phyloP scores from a whole-genome alignment of 768 basidiomycete species.

The Hortiboletus flavorubellus region DNA sequence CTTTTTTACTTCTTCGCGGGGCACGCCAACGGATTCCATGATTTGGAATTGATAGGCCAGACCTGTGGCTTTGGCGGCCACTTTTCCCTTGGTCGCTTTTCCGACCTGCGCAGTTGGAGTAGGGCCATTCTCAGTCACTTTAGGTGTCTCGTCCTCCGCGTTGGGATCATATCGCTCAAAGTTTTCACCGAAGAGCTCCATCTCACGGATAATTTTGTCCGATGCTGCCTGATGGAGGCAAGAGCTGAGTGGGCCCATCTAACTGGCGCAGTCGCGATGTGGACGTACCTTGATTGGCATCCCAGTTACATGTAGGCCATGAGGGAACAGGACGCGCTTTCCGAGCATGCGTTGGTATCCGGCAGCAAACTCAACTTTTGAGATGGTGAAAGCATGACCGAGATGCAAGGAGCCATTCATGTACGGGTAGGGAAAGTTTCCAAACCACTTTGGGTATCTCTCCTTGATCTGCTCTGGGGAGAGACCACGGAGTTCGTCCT shows the following conservation, averaged over 20 bases:
- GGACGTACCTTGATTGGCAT: slow-evolving; percentile 95
- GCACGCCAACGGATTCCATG: slow-evolving; percentile 90
- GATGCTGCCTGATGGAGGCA: slow-evolving; percentile 70
- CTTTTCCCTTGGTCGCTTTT: slow-evolving; percentile 95
- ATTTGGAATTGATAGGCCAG: slow-evolving; percentile 98
- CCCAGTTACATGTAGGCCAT: slow-evolving; percentile 96
- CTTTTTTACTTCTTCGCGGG: slow-evolving; percentile 86
- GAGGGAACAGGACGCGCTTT: slow-evolving; percentile 93
- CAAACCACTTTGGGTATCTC: slow-evolving; percentile 94
- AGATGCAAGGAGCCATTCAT: slow-evolving; percentile 98
- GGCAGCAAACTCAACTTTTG: slow-evolving; percentile 95
- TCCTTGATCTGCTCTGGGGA: slow-evolving; percentile 62
- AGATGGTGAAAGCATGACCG: slow-evolving; percentile 97
- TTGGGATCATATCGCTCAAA: slow-evolving; percentile 58
- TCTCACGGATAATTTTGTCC: slow-evolving; percentile 96
- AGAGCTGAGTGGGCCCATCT: not conserved
- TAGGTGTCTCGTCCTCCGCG: slow-evolving; percentile 44
- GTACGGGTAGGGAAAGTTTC: slow-evolving; percentile 94
- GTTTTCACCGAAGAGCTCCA: slow-evolving; percentile 90
- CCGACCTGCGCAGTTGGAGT: slow-evolving; percentile 49
- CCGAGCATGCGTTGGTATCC: slow-evolving; percentile 95
- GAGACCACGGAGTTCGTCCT: slow-evolving; percentile 60
- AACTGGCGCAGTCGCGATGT: not conserved
- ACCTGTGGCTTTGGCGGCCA: slow-evolving; percentile 90
- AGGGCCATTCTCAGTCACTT: slow-evolving; percentile 40